Evolutionary conservation across 345 rosid genomes (phyloP), one percentile per base, ranked within the genome.

Genomic region (Hypericum androsaemum): DNA sequence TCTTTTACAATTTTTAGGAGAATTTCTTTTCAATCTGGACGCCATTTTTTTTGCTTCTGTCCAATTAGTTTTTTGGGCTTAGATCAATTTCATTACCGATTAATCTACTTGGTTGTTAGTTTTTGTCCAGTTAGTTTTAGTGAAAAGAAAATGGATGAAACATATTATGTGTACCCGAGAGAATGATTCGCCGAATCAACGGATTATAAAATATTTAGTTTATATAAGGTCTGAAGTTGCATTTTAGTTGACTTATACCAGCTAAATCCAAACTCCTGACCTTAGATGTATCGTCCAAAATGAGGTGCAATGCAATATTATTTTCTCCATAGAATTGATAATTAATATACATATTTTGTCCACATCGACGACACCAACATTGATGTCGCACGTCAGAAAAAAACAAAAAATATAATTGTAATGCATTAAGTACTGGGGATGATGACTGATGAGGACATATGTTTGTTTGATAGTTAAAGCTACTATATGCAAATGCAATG

Each of bases 361-460:
- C 52, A 43, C 40, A 50, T 68, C 71, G 41, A 47, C 46, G n/a
- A 37, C 10, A 66, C 54, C 59, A 66, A 64, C 52, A 16, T 56
- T 55, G 65, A 50, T 35, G 58, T 48, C 57, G 12, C 39, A 41
- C 32, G 4, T 22, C 32, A 22, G 32, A 22, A 22, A 3, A n/a
- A 13, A 51, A 7, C 41, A 41, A 35, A 39, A 14, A 6, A 22
- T 5, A n/a, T 32, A 50, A 38, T 40, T 41, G 51, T 39, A 53
- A 44, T 40, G 46, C 43, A 55, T 22, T 22, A 22, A 22, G 32
- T 22, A 22, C 32, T 22, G 32, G 32, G 32, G 61, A 72, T 44
- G 59, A 68, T 54, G 75, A 64, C 50, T 71, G 80, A 82, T 55
- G 57, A 68, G 15, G 82, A 77, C 82, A 74, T 69, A 71, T 74